Conservation (phyloP, 805 yeast genomes). For the Metschnikowia drakensbergensis region DNA sequence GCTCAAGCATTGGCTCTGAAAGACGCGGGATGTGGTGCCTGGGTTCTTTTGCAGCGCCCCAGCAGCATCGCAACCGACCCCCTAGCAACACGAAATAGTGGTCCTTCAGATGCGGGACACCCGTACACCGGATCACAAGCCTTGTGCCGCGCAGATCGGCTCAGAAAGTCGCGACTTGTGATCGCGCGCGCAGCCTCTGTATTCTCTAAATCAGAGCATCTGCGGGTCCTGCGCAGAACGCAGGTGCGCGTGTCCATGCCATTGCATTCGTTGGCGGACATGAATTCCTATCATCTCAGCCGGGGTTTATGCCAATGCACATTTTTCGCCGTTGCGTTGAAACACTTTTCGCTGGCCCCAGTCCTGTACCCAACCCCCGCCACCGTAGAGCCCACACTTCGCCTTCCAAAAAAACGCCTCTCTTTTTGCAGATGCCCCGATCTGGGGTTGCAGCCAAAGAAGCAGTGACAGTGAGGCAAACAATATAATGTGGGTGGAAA, state of each 20-base stretch:
- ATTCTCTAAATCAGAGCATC: constrained; percentile 4
- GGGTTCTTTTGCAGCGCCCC: too few species aligned
- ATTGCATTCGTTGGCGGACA: constrained; percentile 3
- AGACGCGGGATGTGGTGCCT: too few species aligned
- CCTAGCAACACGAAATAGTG: too few species aligned
- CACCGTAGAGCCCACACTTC: background rate
- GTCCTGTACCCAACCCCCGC: too few species aligned
- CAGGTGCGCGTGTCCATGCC: constrained; percentile 5
- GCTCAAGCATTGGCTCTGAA: too few species aligned
- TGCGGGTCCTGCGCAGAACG: constrained; percentile 4
- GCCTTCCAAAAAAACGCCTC: background rate
- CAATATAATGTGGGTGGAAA: constrained; percentile 3
- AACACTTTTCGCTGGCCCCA: background rate
- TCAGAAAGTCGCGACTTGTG: background rate
- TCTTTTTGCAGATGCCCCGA: background rate
- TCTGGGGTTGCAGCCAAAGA: constrained; percentile 12
- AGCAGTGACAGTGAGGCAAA: constrained; percentile 5
- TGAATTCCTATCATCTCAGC: constrained; percentile 1
- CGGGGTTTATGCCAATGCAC: background rate
- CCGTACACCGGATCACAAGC: background rate
- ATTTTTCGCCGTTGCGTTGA: background rate
- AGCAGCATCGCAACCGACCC: too few species aligned
- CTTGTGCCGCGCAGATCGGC: too few species aligned
- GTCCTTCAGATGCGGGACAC: background rate
- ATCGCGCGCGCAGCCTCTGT: constrained; percentile 3